Evolutionary conservation across 2,329 filamentous ascomycete genomes (phyloP).

Genomic region (Teratosphaeria gauchensis): DNA sequence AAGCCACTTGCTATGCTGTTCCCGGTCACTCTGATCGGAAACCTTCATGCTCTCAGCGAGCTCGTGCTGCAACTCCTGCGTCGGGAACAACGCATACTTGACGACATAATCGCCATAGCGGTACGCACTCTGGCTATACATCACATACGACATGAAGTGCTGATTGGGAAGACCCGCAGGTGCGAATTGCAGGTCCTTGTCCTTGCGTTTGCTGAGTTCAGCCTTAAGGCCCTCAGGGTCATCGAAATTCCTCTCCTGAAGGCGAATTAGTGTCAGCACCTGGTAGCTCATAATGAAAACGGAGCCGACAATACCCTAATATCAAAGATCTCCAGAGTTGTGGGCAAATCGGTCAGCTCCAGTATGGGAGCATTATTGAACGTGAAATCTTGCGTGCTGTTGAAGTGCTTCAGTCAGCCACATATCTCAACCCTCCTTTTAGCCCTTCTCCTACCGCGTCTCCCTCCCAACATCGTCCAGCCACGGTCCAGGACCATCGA

Average conservation of each 20-base stretch:
- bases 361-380: constrained; percentile 27
- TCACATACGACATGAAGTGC: constrained; percentile 28
- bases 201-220: constrained; percentile 21
- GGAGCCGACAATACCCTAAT: constrained; percentile 15
- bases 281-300: constrained; percentile 17
- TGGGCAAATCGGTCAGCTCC: constrained; percentile 24
- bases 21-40: constrained; percentile 13
- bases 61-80: constrained; percentile 9
- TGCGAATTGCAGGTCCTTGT: constrained; percentile 10
- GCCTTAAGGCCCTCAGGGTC: constrained; percentile 5
- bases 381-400: constrained; percentile 21
- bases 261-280: neutral
- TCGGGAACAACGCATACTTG: constrained; percentile 22
- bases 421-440: too few species aligned
- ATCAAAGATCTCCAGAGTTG: constrained; percentile 24
- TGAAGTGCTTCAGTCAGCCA: too few species aligned
- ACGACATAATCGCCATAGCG: constrained; percentile 23
- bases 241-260: neutral
- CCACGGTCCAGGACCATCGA: constrained; percentile 9
- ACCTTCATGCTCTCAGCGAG: constrained; percentile 15
- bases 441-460: neutral
- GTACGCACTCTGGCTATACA: constrained; percentile 25
- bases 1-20: constrained; percentile 22
- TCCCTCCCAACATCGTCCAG: constrained; percentile 6
- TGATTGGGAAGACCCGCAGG: constrained; percentile 26